phyloP scores from a whole-genome alignment of 1,139 yeast genomes.

The Meyerozyma smithsonii region DNA sequence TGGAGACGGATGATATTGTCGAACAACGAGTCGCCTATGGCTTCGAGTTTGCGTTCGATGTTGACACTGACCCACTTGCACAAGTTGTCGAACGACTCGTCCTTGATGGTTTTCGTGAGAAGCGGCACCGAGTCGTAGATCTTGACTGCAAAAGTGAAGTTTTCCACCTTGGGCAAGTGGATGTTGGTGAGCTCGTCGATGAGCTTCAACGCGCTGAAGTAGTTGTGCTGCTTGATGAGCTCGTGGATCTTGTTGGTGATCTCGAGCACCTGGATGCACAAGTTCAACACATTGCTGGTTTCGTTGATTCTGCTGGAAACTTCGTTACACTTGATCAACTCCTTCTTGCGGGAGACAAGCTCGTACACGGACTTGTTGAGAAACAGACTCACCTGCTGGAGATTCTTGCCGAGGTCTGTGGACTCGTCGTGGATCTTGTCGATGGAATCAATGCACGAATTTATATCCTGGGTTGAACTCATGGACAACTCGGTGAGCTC shows the following conservation, averaged over 20 bases:
- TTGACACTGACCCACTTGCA: slow-evolving; percentile 66
- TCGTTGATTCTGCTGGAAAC: slow-evolving; percentile 58
- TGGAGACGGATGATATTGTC: slow-evolving; percentile 53
- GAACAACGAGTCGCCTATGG: slow-evolving; percentile 58
- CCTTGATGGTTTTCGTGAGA: slow-evolving; percentile 68
- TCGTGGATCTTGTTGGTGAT: slow-evolving; percentile 84
- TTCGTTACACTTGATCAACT: slow-evolving; percentile 51
- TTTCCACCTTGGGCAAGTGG: slow-evolving; percentile 66
- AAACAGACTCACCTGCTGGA: slow-evolving; percentile 46
- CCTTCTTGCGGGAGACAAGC: slow-evolving; percentile 55
- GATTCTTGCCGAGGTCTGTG: slow-evolving; percentile 46
- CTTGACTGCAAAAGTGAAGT: slow-evolving; percentile 70
- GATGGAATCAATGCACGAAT: slow-evolving; percentile 50
- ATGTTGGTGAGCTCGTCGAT: slow-evolving; percentile 66
- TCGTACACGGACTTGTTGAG: slow-evolving; percentile 62
- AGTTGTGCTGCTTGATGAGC: slow-evolving; percentile 66
- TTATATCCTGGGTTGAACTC: slow-evolving; percentile 56
- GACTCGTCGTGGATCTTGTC: slow-evolving; percentile 54
- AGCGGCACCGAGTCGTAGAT: slow-evolving; percentile 75
- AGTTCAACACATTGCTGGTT: slow-evolving; percentile 54
- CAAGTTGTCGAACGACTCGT: slow-evolving; percentile 71
- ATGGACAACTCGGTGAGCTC: slow-evolving; percentile 62
- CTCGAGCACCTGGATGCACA: slow-evolving; percentile 80
- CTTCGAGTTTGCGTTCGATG: slow-evolving; percentile 54
- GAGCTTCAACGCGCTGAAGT: slow-evolving; percentile 82